Percentiles rank a stretch among this genome's conserved stretches.
These are phyloP conservation scores for Quercus gilva DNA, from an alignment of 306 rosid species.

Conservation along the genomic window DNA sequence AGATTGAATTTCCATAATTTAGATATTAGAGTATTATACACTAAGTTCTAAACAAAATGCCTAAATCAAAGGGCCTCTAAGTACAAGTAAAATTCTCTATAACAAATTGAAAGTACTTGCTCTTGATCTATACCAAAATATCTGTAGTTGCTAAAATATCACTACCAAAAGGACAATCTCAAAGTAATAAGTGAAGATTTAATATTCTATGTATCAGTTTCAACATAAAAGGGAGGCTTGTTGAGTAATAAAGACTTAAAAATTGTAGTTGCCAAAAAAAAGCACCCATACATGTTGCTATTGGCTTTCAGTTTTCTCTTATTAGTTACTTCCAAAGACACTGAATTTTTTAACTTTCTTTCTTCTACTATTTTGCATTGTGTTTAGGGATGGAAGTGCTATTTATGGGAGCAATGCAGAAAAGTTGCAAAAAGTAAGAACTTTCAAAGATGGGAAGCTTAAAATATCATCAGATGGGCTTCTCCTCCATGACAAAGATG, in stretches of 20 bases:
- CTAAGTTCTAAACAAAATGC: not conserved
- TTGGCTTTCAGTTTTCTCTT: not conserved
- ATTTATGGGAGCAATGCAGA: slow-evolving; percentile 53
- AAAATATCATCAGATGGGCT: slow-evolving; percentile 45
- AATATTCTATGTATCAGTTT: no score
- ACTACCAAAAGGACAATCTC: no score
- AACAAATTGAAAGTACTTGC: no score
- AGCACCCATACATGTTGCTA: not conserved
- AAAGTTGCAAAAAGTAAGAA: slow-evolving; percentile 34
- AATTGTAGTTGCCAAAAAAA: not conserved
- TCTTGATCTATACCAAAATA: no score
- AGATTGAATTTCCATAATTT: no score
- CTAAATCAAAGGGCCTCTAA: not conserved
- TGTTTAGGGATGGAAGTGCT: slow-evolving; percentile 55
- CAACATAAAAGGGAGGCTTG: no score
- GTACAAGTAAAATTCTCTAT: no score
- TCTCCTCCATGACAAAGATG: slow-evolving; percentile 45
- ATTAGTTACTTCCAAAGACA: no score
- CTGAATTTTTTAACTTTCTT: not conserved
- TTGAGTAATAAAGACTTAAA: no score
- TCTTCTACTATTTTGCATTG: not conserved
- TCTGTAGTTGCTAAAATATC: no score
- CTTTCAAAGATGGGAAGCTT: slow-evolving; percentile 55
- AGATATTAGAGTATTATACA: not conserved
- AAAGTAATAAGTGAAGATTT: no score